Conservation (phyloP, 148 eudicot species). For the Silene conica region DNA sequence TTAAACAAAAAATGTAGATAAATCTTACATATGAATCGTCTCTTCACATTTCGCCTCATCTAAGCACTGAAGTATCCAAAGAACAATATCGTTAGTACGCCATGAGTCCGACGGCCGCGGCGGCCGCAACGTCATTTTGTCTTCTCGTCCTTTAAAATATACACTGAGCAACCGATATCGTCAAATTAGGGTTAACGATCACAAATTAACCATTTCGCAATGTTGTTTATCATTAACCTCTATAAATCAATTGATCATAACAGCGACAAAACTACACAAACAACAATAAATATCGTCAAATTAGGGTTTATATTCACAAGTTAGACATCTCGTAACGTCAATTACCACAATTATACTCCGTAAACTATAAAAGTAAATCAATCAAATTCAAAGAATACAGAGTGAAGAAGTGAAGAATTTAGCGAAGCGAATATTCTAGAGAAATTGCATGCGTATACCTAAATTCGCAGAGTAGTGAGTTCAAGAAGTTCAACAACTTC, state of each 20-base stretch:
- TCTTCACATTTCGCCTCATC: conserved; percentile 87
- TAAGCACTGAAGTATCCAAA: conserved; percentile 72
- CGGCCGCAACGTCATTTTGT: conserved; percentile 60
- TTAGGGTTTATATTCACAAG: too few species aligned
- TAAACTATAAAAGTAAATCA: too few species aligned
- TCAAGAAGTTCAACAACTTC: not conserved
- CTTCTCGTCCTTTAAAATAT: conserved; percentile 6
- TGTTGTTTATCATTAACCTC: not conserved
- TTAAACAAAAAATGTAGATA: not conserved
- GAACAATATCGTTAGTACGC: conserved; percentile 69
- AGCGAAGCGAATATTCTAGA: too few species aligned
- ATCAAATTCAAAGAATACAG: too few species aligned
- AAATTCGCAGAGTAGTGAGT: not conserved
- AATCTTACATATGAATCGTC: conserved; percentile 69
- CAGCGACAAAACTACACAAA: not conserved
- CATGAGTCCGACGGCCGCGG: too few species aligned
- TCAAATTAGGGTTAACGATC: conserved; percentile 22
- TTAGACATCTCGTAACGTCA: too few species aligned
- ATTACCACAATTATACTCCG: too few species aligned
- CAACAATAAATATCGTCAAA: not conserved
- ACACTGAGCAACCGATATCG: conserved; percentile 8
- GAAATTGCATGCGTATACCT: too few species aligned
- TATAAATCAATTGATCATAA: not conserved
- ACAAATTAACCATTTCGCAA: not conserved
- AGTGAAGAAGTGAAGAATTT: too few species aligned